Evolutionary conservation across 208 protist genomes (phyloP), one percentile per base, ranked within the genome.

Genomic region (Leptomonas seymouri): DNA sequence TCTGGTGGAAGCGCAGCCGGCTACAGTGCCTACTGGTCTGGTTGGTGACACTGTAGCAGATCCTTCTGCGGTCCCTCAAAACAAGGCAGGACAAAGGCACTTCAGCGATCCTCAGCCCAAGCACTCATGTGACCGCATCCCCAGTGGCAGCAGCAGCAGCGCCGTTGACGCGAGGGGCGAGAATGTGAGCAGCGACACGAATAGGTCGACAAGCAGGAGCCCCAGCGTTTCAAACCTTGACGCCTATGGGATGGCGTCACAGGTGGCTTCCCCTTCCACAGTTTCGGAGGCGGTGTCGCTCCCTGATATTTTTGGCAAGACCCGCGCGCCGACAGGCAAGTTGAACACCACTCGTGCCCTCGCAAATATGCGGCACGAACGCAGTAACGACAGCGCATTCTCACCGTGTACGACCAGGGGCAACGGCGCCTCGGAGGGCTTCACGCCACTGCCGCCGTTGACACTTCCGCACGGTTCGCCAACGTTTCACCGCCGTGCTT

Each of bases 371-470:
- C n/a, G n/a, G n/a, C n/a, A n/a, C n/a, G n/a, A n/a, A n/a, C n/a
- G n/a, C n/a, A n/a, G n/a, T n/a, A 51, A 18, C 45, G 42, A 50
- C 27, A 20, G 36, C 18, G 57, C 41, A 14, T 45, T 27, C 7
- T 5, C 27, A 16, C 42, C 8, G 21, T 28, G 18, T 27, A 8
- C 4, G 39, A 14, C 39, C 0, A 15, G 2, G 14, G 20, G 31
- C 14, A 8, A 51, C 6, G 11, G 42, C 25, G 27, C 42, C 0
- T 21, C 57, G 25, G 57, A n/a, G 42, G 42, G 51, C 15, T n/a
- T 65, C 27, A 27, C 39, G 21, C 59, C 59, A 45, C 30, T 65
- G 45, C 59, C 59, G 59, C 45, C 59, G 25, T 42, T 65, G 25
- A 27, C 45, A 18, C 59, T 42, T 14, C 59, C 59, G 20, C 42